A percentile compares a stretch with the other conserved stretches of the same genome.
Evolutionary conservation across 2,329 filamentous ascomycete species (phyloP).

Genomic region (Penicillium sp.): DNA sequence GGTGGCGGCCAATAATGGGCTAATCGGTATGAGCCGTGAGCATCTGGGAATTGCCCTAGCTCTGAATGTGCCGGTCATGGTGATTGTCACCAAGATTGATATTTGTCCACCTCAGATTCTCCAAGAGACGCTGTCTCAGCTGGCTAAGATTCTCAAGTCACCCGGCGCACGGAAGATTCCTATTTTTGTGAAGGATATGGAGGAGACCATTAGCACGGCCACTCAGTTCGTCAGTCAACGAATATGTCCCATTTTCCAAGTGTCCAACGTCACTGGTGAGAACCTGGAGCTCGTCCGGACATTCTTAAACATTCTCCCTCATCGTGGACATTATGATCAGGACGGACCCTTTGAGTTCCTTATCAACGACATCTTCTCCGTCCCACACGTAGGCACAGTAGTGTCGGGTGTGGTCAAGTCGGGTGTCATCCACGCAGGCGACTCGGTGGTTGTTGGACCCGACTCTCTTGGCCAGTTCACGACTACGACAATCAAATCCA

Average conservation of each 20-base stretch:
- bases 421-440: slow-evolving; percentile 83
- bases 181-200: slow-evolving; percentile 85
- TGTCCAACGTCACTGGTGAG: slow-evolving; percentile 94
- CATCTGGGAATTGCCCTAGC: slow-evolving; percentile 92
- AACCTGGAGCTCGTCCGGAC: slow-evolving; percentile 84
- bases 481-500: slow-evolving; percentile 79
- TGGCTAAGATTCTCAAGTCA: slow-evolving; percentile 88
- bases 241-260: slow-evolving; percentile 95
- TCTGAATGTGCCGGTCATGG: slow-evolving; percentile 95
- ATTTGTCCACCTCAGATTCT: slow-evolving; percentile 95
- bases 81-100: slow-evolving; percentile 95
- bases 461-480: slow-evolving; percentile 87
- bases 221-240: slow-evolving; percentile 92
- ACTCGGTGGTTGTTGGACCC: slow-evolving; percentile 80
- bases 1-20: slow-evolving; percentile 95
- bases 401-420: slow-evolving; percentile 90
- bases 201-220: slow-evolving; percentile 91
- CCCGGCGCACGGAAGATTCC: slow-evolving; percentile 92
- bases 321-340: slow-evolving; percentile 86
- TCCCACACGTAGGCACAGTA: slow-evolving; percentile 93
- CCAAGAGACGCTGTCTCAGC: slow-evolving; percentile 84
- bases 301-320: slow-evolving; percentile 91
- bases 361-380: slow-evolving; percentile 95
- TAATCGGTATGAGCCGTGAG: slow-evolving; percentile 98
- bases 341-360: slow-evolving; percentile 89